Base-by-base conservation (phyloP, 2,329 filamentous ascomycete genomes). In the Fusarium miscanthi region DNA sequence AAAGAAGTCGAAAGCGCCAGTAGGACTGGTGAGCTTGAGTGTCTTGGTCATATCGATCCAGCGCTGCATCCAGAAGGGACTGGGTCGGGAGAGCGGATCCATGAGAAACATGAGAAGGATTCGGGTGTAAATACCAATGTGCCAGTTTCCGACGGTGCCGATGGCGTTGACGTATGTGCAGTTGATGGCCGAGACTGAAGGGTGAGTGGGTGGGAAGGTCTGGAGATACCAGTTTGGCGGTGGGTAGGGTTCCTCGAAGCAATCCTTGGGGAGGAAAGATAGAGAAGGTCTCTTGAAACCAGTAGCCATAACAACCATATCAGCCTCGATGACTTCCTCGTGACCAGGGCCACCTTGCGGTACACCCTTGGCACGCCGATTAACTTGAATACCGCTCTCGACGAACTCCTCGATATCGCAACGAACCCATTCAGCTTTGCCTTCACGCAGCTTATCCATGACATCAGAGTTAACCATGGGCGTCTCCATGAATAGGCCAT, bases 151-250 rank as follows among this genome's bases (percentile, higher is more conserved):
- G 0, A 77, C 75, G 93, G 79, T 96, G 92, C 87, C 93, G 94
- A 81, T 96, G 93, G 3, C 94, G 92, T 3, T 96, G 93, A 0
- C 85, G 74, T 95, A 97, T 0, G 93, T 96, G 84, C 92, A 88
- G 82, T 97, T 97, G 82, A 94, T 95, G 70, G 91, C 91, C 71
- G 91, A 94, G 52, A 97, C 87, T 38, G 89, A 91, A 1, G 91
- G 89, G 73, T 95, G 91, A 7, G 84, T 81, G 0, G 94, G 92
- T 8, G 94, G 94, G 82, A 97, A 97, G 1, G 92, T 93, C 80
- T 97, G 94, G 0, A 97, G 87, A 75, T 96, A 97, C 94, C 94
- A 97, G 80, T 94, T 94, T 1, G 94, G 94, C 2, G 94, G 92
- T 2, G 85, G 84, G 75, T 96, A 97, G 0, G 92, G 91, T 69